Evolutionary conservation across 495 filamentous ascomycete genomes (phyloP).

Genomic region (Aspergillus wentii): DNA sequence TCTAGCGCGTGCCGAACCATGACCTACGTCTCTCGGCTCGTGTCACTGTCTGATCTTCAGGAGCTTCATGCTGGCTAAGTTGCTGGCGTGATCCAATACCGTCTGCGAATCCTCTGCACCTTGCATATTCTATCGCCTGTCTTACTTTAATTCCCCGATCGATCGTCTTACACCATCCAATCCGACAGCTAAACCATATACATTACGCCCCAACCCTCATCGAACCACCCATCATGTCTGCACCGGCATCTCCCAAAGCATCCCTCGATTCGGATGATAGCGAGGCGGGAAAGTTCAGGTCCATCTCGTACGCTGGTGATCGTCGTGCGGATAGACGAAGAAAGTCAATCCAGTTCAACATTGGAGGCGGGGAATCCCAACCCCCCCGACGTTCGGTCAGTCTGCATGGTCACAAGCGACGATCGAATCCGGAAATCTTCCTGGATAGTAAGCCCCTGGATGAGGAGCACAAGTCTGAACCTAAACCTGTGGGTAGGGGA

Average conservation of each 20-base stretch:
- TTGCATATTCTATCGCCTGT: not conserved
- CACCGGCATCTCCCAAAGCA: conserved; percentile 19
- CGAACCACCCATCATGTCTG: conserved; percentile 1
- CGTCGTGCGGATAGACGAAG: conserved; percentile 26
- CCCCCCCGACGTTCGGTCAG: conserved; percentile 25
- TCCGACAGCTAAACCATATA: not conserved
- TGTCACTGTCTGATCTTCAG: conserved; percentile 17
- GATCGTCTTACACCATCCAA: not conserved
- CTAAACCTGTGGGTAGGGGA: conserved; percentile 15
- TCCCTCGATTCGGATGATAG: conserved; percentile 50
- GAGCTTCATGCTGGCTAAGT: conserved; percentile 24
- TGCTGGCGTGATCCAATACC: not conserved
- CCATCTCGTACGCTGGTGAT: conserved; percentile 19
- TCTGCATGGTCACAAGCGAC: conserved; percentile 20
- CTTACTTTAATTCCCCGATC: not conserved
- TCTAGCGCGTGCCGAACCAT: conserved; percentile 15
- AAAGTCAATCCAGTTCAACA: conserved; percentile 41
- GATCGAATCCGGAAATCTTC: too few relatives aligned
- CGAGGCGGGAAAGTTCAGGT: conserved; percentile 7
- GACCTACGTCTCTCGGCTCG: conserved; percentile 20
- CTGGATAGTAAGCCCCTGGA: conserved; percentile 18
- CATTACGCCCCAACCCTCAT: not conserved
- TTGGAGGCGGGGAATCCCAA: conserved; percentile 25
- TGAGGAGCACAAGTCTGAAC: conserved; percentile 22
- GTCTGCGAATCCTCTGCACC: not conserved